phyloP scores from a whole-genome alignment of 345 rosid species.

The Psidium friedrichsthalianum region DNA sequence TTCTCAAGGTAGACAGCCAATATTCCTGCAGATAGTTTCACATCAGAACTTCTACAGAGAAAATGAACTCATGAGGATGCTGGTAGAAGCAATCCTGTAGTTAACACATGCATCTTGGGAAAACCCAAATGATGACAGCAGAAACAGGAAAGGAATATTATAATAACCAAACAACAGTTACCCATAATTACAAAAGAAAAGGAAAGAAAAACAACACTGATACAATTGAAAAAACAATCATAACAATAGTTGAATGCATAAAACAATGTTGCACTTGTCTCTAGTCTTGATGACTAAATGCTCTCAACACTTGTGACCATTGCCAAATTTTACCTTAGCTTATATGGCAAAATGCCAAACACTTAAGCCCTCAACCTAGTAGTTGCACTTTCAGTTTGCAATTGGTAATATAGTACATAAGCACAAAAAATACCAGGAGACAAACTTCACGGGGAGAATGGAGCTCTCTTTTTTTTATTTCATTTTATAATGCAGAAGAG shows the following conservation, averaged over 20 bases:
- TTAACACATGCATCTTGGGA: not conserved
- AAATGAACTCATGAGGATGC: not conserved
- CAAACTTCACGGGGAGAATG: not conserved
- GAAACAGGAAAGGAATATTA: not conserved
- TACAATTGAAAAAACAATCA: not conserved
- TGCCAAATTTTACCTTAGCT: not conserved
- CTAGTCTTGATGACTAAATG: not conserved
- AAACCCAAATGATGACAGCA: not conserved
- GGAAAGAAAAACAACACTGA: not conserved
- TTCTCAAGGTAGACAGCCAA: slow-evolving; percentile 89
- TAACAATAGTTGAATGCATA: not conserved
- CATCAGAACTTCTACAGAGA: not conserved
- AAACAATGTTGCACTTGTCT: not conserved
- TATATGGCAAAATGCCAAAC: not conserved
- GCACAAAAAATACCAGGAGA: not conserved
- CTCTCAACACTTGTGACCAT: not conserved
- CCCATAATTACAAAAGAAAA: not conserved
- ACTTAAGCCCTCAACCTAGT: not conserved
- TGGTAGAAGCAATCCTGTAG: not conserved
- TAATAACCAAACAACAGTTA: not conserved
- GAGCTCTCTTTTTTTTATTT: not conserved
- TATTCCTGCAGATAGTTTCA: slow-evolving; percentile 30
- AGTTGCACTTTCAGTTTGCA: not conserved
- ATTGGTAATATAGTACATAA: not conserved
- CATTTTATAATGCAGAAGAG: not conserved